Conservation (phyloP, 768 basidiomycete species). For the Mycena alexandri region DNA sequence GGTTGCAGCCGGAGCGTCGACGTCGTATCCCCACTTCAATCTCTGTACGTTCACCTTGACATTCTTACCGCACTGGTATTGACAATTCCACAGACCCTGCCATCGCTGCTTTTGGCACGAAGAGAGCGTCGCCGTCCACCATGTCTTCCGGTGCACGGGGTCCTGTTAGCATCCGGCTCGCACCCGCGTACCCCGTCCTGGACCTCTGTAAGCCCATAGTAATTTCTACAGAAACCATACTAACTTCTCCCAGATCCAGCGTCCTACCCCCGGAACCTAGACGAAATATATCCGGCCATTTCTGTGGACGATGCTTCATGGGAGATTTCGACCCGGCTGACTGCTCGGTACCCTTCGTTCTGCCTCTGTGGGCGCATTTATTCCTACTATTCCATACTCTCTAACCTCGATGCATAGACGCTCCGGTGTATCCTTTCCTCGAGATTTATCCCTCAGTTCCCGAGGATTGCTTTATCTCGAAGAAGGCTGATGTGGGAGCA, state of each 20-base stretch:
- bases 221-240: not conserved
- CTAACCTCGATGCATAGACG: conserved; percentile 23
- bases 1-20: too few species aligned
- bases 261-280: conserved; percentile 27
- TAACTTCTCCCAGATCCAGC: conserved; percentile 11
- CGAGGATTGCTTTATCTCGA: conserved; percentile 3
- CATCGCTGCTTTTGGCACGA: too few species aligned
- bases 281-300: conserved; percentile 19
- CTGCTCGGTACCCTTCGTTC: conserved; percentile 48
- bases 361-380: conserved; percentile 46
- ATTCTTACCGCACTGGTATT: not conserved
- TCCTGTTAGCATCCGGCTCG: conserved; percentile 5
- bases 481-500: not conserved
- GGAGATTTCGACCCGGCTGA: conserved; percentile 27
- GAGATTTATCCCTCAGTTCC: conserved; percentile 37
- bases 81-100: too few species aligned
- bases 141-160: too few species aligned
- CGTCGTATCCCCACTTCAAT: too few species aligned
- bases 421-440: conserved; percentile 34
- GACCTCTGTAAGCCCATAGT: conserved; percentile 29
- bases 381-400: conserved; percentile 6
- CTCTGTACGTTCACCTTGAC: conserved; percentile 2
- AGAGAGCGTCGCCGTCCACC: too few species aligned
- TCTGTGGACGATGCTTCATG: not conserved
- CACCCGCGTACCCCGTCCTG: conserved; percentile 34